Conservation (phyloP, 2,329 filamentous ascomycete species). For the Fragosphaeria purpurea region DNA sequence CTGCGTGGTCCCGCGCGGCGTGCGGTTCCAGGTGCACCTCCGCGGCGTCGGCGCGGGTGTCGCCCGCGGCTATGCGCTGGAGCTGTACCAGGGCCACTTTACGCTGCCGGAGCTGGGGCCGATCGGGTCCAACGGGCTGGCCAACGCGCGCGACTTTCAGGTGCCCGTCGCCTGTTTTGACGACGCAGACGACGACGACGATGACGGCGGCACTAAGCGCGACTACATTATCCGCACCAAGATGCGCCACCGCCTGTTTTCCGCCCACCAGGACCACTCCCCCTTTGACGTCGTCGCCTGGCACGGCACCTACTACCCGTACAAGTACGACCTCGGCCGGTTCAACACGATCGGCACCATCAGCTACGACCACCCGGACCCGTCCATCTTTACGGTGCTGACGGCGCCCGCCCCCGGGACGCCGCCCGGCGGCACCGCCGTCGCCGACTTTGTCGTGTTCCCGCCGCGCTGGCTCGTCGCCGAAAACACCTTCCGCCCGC, state of each 20-base stretch:
- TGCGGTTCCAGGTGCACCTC: slow-evolving; percentile 64
- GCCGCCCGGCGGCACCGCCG: slow-evolving; percentile 54
- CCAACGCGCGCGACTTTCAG: slow-evolving; percentile 67
- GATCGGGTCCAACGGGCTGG: slow-evolving; percentile 65
- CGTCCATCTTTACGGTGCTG: slow-evolving; percentile 65
- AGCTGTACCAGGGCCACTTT: slow-evolving; percentile 65
- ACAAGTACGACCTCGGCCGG: slow-evolving; percentile 70
- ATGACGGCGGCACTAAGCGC: slow-evolving; percentile 22
- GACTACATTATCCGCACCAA: slow-evolving; percentile 48
- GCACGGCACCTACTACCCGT: slow-evolving; percentile 73
- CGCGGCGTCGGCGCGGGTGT: slow-evolving; percentile 30
- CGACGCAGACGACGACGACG: slow-evolving; percentile 47
- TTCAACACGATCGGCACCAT: slow-evolving; percentile 67
- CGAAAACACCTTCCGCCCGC: slow-evolving; percentile 60
- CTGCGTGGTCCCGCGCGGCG: slow-evolving; percentile 61
- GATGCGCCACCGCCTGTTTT: slow-evolving; percentile 58
- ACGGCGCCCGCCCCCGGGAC: slow-evolving; percentile 53
- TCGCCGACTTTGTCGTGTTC: slow-evolving; percentile 65
- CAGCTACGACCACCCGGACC: slow-evolving; percentile 69
- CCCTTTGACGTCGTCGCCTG: slow-evolving; percentile 73
- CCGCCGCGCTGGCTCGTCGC: slow-evolving; percentile 60
- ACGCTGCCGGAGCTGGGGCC: slow-evolving; percentile 61
- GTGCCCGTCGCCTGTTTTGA: slow-evolving; percentile 59
- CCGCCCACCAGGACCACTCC: slow-evolving; percentile 52
- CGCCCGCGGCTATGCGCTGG: slow-evolving; percentile 63